Conservation (phyloP, 2,329 filamentous ascomycete species). For the Hypocrella siamensis region DNA sequence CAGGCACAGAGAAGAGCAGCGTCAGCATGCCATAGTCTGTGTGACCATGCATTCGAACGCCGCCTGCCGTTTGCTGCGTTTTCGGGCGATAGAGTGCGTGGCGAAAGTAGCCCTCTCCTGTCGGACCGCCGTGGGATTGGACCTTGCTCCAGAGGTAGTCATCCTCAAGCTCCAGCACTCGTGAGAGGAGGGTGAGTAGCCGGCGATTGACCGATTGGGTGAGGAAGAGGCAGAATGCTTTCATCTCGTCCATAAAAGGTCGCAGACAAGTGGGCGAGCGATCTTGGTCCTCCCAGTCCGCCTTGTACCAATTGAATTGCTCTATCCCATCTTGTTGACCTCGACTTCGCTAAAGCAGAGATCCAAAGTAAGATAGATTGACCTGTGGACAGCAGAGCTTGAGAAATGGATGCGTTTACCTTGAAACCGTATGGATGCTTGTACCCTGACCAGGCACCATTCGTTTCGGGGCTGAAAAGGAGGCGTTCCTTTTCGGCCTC, state of each 20-base stretch:
- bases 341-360: constrained; percentile 17
- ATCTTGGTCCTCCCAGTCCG: constrained; percentile 24
- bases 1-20: constrained; percentile 6
- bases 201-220: constrained; percentile 8
- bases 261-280: constrained; percentile 30
- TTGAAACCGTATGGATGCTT: constrained; percentile 32
- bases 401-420: constrained; percentile 7
- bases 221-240: constrained; percentile 7
- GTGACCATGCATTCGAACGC: constrained; percentile 8
- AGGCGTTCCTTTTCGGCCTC: constrained; percentile 31
- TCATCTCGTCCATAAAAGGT: constrained; percentile 10
- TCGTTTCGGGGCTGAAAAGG: constrained; percentile 27
- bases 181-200: constrained; percentile 8
- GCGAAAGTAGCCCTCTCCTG: constrained; percentile 8
- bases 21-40: constrained; percentile 8
- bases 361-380: not conserved
- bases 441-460: constrained; percentile 31
- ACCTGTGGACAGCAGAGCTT: not conserved
- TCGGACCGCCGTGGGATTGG: constrained; percentile 9
- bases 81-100: constrained; percentile 8
- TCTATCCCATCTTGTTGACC: constrained; percentile 32
- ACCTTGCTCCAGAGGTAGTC: constrained; percentile 9
- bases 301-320: constrained; percentile 37
- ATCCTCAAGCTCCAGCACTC: constrained; percentile 8
- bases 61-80: constrained; percentile 7